Base-by-base conservation (phyloP, 495 filamentous ascomycete genomes). In the Aspergillus panamensis region DNA sequence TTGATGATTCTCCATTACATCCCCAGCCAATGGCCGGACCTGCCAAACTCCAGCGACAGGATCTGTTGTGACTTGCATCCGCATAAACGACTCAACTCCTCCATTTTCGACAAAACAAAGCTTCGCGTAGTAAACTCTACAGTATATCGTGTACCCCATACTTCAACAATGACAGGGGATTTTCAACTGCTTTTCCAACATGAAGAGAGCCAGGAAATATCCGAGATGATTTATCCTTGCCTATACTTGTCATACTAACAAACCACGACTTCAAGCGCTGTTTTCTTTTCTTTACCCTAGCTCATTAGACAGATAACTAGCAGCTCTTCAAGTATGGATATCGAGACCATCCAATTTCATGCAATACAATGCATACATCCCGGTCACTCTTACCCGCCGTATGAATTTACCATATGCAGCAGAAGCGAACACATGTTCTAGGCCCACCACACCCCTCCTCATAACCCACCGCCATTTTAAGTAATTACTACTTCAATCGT, bases 381-480 rank as follows among this genome's bases (percentile, higher is more conserved):
- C 35, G 10, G 35, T 39, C 14, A 39, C 17, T 14, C 47, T 49
- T 8, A 29, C n/a, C 48, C 10, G 35, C 35, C 35, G 6, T 39
- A 33, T 16, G 37, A 21, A 55, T 39, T 25, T 21, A 58, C 48
- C 50, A 53, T 54, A 47, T 54, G 51, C 53, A 53, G 25, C 42
- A 56, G 50, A 58, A 49, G 45, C 25, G 55, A 62, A 58, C 47
- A 56, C 54, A 53, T 55, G 64, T 63, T 67, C 65, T 64, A 67
- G 65, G 45, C 62, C 61, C 44, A 35, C 57, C 45, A 25, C 19
- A 17, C 45, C 40, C n/a, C 17, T 16, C 17, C 42, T 19, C 9
- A 45, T 19, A 31, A 57, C 50, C 57, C 53, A 67, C 61, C 60
- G 58, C 60, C 47, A 59, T 57, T 57, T 59, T 25, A 9, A 16